Evolutionary conservation across 257 asterid genomes (phyloP).

Genomic region (Primulina tabacum): DNA sequence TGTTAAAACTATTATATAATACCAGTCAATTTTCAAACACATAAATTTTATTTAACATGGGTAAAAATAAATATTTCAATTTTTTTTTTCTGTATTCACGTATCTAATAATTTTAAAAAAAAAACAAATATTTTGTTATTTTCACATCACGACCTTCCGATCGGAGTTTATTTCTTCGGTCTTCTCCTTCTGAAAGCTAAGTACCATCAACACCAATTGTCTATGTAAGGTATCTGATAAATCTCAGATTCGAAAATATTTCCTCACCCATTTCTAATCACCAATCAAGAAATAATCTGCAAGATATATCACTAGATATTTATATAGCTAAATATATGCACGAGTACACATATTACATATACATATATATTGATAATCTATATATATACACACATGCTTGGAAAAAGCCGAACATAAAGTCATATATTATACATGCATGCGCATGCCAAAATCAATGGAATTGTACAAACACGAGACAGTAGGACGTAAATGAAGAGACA

Average conservation of each 20-base stretch:
- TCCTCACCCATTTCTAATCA: conserved; percentile 32
- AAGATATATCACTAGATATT: neutral
- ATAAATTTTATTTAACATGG: neutral
- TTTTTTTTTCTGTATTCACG: too few species aligned
- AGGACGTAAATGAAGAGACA: conserved; percentile 23
- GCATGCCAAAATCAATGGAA: conserved; percentile 49
- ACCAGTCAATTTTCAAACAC: neutral
- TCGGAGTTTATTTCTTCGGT: neutral
- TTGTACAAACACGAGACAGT: conserved; percentile 17
- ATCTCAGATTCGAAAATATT: conserved; percentile 32
- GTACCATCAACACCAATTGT: conserved; percentile 16
- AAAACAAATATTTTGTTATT: too few species aligned
- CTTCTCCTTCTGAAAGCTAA: too few species aligned
- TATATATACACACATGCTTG: neutral
- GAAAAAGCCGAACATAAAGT: conserved; percentile 26
- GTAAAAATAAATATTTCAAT: too few species aligned
- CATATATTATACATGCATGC: conserved; percentile 38
- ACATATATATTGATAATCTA: too few species aligned
- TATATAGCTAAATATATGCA: conserved; percentile 30
- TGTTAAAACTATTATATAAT: too few species aligned
- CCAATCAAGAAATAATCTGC: conserved; percentile 23
- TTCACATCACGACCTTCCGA: neutral
- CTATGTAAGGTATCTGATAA: conserved; percentile 32
- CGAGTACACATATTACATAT: conserved; percentile 6
- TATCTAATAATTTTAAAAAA: too few species aligned